Evolutionary conservation across 2,329 filamentous ascomycete species (phyloP), one percentile per base, ranked within the genome.

Genomic region (Rutstroemia sp.): DNA sequence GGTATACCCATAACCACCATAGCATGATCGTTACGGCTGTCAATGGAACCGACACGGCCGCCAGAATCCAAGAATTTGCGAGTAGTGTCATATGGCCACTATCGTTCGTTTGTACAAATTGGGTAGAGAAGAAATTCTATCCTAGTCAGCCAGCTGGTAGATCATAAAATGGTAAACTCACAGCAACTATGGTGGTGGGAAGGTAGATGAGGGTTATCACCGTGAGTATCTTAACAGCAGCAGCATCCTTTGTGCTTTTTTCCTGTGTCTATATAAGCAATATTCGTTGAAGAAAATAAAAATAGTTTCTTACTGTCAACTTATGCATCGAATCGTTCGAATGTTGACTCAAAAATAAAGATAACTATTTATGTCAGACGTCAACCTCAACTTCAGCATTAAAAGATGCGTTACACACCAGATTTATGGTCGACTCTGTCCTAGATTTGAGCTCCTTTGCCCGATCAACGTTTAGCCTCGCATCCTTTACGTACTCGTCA

Each of bases 171-270:
- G 12, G 9, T 34, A 2, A 14, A 12, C 57, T 57, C 34, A 63
- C 62, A 1, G 63, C 62, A 38, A 66, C 62, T 34, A 66, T 61
- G 9, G 63, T 63, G 6, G 52, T 56, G 1, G 63, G 63, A 3
- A 66, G 50, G 49, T 65, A 66, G 14, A 66, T 56, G 4, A 66
- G 47, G 2, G 62, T 65, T 10, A 66, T 65, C 6, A 66, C 54
- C 2, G 63, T 66, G 4, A 66, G 39, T 21, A 65, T 65, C 23
- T 66, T 66, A n/a, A 66, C 60, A 2, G 61, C 62, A 9, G 63
- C 62, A 9, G 63, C 61, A 52, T 66, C 62, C 52, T 61, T 59
- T 1, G 60, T 61, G 23, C 60, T 63, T 60, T 53, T 52, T 44
- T 61, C 56, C 63, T 65, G 27, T 4, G 19, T 5, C 19, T 5